Conservation (phyloP, 2,329 filamentous ascomycete genomes). For the Aspergillus terreus region DNA sequence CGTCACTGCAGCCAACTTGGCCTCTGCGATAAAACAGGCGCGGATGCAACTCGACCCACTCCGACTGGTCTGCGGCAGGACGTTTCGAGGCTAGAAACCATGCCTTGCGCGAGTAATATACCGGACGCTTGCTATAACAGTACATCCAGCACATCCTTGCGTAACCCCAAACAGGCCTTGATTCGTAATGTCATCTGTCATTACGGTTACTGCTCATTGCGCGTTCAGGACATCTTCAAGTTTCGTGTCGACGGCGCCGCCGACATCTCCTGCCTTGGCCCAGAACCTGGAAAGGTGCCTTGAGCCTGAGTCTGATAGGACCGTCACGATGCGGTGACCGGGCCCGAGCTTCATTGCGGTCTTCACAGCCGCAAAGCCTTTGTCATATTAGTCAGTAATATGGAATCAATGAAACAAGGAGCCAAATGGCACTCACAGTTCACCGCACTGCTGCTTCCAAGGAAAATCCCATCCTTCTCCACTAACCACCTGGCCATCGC, state of each 20-base stretch:
- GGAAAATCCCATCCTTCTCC: conserved; percentile 90
- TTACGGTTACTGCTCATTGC: conserved; percentile 5
- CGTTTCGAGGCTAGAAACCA: background rate
- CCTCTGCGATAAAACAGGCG: background rate
- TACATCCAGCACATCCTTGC: background rate
- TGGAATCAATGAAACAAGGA: conserved; percentile 10
- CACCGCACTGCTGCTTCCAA: conserved; percentile 92
- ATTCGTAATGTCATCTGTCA: too few relatives aligned
- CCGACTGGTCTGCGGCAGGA: background rate
- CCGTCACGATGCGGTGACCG: conserved; percentile 47
- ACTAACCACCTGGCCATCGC: conserved; percentile 96
- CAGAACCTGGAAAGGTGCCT: conserved; percentile 52
- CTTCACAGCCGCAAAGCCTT: conserved; percentile 47
- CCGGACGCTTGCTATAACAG: background rate
- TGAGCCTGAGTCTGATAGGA: conserved; percentile 49
- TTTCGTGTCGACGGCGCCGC: conserved; percentile 42
- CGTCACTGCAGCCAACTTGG: background rate
- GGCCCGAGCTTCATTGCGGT: conserved; percentile 45
- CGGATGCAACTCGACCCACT: background rate
- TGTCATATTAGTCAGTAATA: conserved; percentile 11
- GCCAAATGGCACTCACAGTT: conserved; percentile 61
- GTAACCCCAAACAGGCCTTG: background rate
- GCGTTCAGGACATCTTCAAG: conserved; percentile 45
- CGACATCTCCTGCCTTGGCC: conserved; percentile 46
- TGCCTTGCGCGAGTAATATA: background rate